phyloP scores from a whole-genome alignment of 306 rosid genomes.

The Comarum palustre region DNA sequence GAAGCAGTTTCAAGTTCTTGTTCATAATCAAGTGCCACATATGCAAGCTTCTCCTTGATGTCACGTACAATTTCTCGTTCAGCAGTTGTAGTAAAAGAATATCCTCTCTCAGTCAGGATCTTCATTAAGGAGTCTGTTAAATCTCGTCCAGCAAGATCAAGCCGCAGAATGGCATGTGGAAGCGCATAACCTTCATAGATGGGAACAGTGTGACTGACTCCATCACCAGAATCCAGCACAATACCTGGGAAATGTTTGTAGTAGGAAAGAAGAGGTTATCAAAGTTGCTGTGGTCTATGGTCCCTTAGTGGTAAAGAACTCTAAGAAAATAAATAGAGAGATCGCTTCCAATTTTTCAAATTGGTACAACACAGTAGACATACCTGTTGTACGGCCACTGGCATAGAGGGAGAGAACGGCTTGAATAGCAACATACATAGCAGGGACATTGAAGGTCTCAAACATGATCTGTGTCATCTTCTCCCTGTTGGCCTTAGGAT shows the following conservation, averaged over 20 bases:
- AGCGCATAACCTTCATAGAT: constrained; percentile 38
- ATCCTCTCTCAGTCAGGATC: constrained; percentile 46
- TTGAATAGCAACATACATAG: constrained; percentile 46
- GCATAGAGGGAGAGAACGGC: constrained; percentile 46
- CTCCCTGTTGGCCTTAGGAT: constrained; percentile 43
- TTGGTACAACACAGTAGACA: neutral
- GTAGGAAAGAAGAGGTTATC: neutral
- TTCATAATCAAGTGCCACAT: constrained; percentile 44
- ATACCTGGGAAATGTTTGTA: constrained; percentile 23
- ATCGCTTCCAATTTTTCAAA: neutral
- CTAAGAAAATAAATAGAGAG: neutral
- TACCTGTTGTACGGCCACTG: constrained; percentile 47
- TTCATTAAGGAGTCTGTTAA: constrained; percentile 43
- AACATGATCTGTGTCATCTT: constrained; percentile 49
- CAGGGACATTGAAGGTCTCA: constrained; percentile 45
- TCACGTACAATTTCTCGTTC: constrained; percentile 49
- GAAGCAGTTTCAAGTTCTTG: constrained; percentile 41
- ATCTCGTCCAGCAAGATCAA: constrained; percentile 46
- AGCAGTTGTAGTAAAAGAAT: constrained; percentile 41
- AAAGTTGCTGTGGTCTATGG: neutral
- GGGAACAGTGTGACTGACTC: constrained; percentile 45
- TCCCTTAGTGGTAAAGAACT: neutral
- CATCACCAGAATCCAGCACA: constrained; percentile 46
- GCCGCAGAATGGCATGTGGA: constrained; percentile 43
- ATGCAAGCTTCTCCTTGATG: constrained; percentile 44